A percentile compares a stretch with the other conserved stretches of the same genome.
phyloP scores from a whole-genome alignment of 768 basidiomycete genomes.

The Calocybe indica region DNA sequence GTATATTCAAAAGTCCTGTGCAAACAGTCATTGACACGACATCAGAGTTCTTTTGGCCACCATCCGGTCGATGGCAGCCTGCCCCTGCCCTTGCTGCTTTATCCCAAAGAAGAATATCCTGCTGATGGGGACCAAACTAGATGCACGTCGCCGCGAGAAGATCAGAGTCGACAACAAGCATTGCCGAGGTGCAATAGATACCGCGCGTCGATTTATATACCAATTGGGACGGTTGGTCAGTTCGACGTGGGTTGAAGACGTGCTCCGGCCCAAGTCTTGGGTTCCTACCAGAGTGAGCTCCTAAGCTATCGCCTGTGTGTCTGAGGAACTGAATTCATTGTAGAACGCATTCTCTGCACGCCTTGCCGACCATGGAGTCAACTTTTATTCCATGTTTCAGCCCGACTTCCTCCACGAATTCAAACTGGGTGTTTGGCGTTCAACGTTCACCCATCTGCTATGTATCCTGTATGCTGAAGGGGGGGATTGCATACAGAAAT shows the following conservation, averaged over 20 bases:
- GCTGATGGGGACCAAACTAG: conserved; percentile 5
- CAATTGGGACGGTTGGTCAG: conserved; percentile 17
- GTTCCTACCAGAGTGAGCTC: conserved; percentile 22
- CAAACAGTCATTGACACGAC: not conserved
- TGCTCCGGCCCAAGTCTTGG: conserved; percentile 19
- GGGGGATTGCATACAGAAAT: not conserved
- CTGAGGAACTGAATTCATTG: not conserved
- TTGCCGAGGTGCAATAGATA: conserved; percentile 5
- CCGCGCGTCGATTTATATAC: conserved; percentile 19
- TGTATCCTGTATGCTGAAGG: conserved; percentile 15
- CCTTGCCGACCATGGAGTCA: conserved; percentile 7
- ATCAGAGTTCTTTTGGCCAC: conserved; percentile 14
- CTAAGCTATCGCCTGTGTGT: not conserved
- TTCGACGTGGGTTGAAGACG: conserved; percentile 15
- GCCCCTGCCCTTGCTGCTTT: conserved; percentile 14
- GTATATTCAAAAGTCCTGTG: conserved; percentile 8
- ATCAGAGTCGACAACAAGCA: conserved; percentile 4
- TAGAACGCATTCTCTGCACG: conserved; percentile 29
- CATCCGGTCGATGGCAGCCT: conserved; percentile 11
- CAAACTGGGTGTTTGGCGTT: conserved; percentile 29
- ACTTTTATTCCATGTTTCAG: conserved; percentile 13
- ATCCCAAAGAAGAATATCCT: conserved; percentile 5
- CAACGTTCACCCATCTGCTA: conserved; percentile 23
- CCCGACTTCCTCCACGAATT: conserved; percentile 29
- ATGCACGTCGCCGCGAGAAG: not conserved